phyloP scores from a whole-genome alignment of 2,329 filamentous ascomycete genomes.

The Sarocladiaceae sp. region DNA sequence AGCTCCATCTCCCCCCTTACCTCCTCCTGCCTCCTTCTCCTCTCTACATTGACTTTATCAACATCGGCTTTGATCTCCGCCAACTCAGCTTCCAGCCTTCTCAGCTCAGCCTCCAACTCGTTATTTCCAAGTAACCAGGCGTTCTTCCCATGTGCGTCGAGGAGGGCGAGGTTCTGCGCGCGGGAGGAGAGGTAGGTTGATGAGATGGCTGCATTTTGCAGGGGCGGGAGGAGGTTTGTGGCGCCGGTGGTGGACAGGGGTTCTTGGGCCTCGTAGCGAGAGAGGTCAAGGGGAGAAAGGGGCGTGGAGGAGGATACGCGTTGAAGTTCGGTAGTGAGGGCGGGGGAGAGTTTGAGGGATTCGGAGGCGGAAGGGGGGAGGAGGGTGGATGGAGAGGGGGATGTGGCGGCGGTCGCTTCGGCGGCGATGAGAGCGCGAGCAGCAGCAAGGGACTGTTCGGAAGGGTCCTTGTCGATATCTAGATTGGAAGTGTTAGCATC shows the following conservation, averaged over 20 bases:
- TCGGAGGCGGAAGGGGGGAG: constrained; percentile 40
- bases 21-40: constrained; percentile 64
- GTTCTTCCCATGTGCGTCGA: constrained; percentile 79
- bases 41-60: constrained; percentile 64
- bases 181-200: constrained; percentile 47
- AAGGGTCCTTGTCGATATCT: constrained; percentile 79
- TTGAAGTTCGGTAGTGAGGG: constrained; percentile 61
- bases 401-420: constrained; percentile 50
- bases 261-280: constrained; percentile 75
- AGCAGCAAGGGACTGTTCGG: constrained; percentile 52
- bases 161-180: constrained; percentile 56
- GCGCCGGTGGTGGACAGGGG: constrained; percentile 28
- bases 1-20: constrained; percentile 65
- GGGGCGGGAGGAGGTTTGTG: constrained; percentile 52
- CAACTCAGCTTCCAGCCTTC: constrained; percentile 67
- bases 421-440: constrained; percentile 64
- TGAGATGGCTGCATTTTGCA: constrained; percentile 46
- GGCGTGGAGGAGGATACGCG: constrained; percentile 47
- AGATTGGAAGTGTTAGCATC: constrained; percentile 12
- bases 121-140: constrained; percentile 86
- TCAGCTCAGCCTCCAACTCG: constrained; percentile 63
- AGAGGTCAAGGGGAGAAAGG: constrained; percentile 59
- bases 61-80: constrained; percentile 60
- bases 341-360: constrained; percentile 54
- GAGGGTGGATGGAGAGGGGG: constrained; percentile 44